Conservation (phyloP, 2,329 filamentous ascomycete genomes). For the Triangularia setosa region DNA sequence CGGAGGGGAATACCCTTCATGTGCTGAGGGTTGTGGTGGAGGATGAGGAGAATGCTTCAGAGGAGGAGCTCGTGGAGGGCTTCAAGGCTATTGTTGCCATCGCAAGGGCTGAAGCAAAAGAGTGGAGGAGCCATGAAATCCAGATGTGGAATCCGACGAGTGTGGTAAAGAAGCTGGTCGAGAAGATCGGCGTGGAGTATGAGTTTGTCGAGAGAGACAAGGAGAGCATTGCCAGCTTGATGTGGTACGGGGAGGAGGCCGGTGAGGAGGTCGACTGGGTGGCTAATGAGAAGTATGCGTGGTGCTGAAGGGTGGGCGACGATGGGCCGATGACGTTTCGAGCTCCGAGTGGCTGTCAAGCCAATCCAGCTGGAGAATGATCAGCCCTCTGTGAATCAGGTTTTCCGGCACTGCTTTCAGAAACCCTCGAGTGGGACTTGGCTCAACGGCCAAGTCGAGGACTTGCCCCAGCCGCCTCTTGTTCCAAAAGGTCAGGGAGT, state of each 20-base stretch:
- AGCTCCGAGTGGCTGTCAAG: no score
- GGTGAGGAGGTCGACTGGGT: constrained; percentile 63
- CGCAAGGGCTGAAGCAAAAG: constrained; percentile 65
- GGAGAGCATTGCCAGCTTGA: constrained; percentile 67
- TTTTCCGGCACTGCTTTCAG: no score
- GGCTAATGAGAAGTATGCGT: constrained; percentile 72
- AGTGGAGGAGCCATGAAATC: constrained; percentile 67
- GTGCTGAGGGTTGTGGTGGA: constrained; percentile 68
- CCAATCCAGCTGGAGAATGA: no score
- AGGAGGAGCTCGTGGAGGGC: constrained; percentile 45
- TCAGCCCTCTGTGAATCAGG: no score
- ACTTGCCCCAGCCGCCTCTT: no score
- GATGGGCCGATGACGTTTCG: no score
- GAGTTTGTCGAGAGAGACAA: constrained; percentile 53
- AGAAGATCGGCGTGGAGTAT: constrained; percentile 45
- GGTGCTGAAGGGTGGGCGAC: constrained; percentile 62
- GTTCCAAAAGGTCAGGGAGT: no score
- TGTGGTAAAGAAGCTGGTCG: constrained; percentile 45
- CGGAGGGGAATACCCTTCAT: constrained; percentile 63
- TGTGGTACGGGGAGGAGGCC: constrained; percentile 61
- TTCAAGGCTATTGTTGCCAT: constrained; percentile 61
- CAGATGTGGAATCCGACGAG: constrained; percentile 80
- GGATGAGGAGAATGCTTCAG: constrained; percentile 40
- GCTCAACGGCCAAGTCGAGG: no score
- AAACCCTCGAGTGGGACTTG: no score